These are phyloP conservation scores for Auricularia auricula-judae DNA, from an alignment of 768 basidiomycete genomes.

Conservation along the genomic window DNA sequence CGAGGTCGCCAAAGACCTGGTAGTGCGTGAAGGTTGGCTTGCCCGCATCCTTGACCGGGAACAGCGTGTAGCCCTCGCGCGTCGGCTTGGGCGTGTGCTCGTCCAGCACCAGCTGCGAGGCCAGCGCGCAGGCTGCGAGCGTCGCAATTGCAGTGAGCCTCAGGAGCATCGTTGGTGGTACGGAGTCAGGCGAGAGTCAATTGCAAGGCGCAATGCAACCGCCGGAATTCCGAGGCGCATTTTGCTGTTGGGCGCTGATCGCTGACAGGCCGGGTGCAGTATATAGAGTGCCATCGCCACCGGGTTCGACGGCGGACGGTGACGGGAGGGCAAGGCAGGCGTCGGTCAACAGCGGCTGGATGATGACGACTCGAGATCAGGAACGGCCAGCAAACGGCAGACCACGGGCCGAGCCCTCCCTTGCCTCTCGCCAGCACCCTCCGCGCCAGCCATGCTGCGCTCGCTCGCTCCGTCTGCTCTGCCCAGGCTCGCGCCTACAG, in stretches of 20 bases:
- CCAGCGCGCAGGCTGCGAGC: too few species aligned
- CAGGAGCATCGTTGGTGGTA: too few species aligned
- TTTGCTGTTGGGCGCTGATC: not conserved
- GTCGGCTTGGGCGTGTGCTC: not conserved
- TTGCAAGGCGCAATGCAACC: too few species aligned
- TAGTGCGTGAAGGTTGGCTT: slow-evolving; percentile 4
- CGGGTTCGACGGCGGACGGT: not conserved
- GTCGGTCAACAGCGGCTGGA: too few species aligned
- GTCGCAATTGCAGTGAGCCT: too few species aligned
- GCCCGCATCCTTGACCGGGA: not conserved
- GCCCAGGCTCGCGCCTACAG: not conserved
- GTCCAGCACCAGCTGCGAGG: too few species aligned
- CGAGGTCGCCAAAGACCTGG: slow-evolving; percentile 3
- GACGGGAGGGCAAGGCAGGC: not conserved
- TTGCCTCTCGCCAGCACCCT: not conserved
- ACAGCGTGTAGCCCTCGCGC: not conserved
- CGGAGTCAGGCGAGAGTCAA: too few species aligned
- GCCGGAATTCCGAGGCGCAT: too few species aligned
- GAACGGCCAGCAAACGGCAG: not conserved
- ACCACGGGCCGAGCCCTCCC: not conserved
- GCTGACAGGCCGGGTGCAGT: not conserved
- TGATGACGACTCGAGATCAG: not conserved
- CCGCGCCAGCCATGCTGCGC: not conserved
- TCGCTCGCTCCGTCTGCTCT: not conserved
- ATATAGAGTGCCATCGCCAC: too few species aligned